Evolutionary conservation across 495 filamentous ascomycete species (phyloP), one percentile per base, ranked within the genome.

Genomic region (Lentithecium fluviatile): DNA sequence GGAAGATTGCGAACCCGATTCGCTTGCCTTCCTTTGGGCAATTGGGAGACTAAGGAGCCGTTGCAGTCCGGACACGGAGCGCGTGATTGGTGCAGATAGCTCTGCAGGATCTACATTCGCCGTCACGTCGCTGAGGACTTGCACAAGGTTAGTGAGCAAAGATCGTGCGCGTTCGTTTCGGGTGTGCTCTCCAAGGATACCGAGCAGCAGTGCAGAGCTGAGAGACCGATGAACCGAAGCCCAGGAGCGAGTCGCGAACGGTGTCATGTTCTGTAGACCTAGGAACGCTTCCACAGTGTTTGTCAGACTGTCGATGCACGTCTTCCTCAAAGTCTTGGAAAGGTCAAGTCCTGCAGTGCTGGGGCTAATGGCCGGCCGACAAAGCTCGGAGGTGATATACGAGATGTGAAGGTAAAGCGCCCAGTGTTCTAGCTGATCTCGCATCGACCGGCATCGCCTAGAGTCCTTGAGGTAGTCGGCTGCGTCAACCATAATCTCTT

Each of bases 231-330:
- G 85, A 0, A 83, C 81, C 45, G 86, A 82, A 5, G 83, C 82
- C 85, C 85, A 88, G 13, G 82, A 85, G 20, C 84, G 78, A 6
- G 82, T 82, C 0, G 84, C 83, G 45, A 84, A 84, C 1, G 84
- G 77, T 5, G 83, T 85, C 57, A 86, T 74, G 62, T 85, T 83
- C 60, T 85, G 83, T 75, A 88, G 82, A 12, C 84, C 82, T 6
- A 86, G 73, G 69, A 87, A 88, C 73, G 86, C 85, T 60, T 84
- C 79, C 1, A 88, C 82, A 11, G 83, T 87, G 67, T 87, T 84
- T 6, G 80, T 78, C 10, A 88, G 68, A 66, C 83, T 86, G 24
- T 76, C 70, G 62, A 86, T 84, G 73, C 85, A 88, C 25, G 78
- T 76, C 23, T 70, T 68, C 6, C 78, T 76, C 68, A 85, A 76